These are phyloP conservation scores for Salvia sclarea DNA, from an alignment of 305 asterid genomes.

Conservation along the genomic window DNA sequence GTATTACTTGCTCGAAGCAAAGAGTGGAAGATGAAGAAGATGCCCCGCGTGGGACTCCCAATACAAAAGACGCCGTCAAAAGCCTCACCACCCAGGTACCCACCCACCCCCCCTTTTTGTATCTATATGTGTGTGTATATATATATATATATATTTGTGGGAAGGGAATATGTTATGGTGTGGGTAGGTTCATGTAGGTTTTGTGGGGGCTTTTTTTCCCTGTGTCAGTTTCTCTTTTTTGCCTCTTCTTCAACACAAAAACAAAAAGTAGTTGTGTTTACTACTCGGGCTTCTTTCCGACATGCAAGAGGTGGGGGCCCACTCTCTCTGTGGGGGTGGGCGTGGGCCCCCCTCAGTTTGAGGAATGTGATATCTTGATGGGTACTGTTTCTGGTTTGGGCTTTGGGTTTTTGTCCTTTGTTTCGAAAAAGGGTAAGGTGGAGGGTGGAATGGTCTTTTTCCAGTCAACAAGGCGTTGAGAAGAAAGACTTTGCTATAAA, in stretches of 20 bases:
- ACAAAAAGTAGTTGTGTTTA: constrained; percentile 29
- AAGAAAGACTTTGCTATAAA: neutral
- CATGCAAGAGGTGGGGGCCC: constrained; percentile 38
- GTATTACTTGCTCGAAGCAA: constrained; percentile 93
- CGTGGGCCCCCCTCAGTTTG: constrained; percentile 1
- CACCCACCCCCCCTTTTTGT: constrained; percentile 11
- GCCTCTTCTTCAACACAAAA: constrained; percentile 28
- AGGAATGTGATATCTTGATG: constrained; percentile 14
- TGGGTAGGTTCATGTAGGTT: neutral
- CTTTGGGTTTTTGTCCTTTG: constrained; percentile 17
- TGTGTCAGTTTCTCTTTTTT: constrained; percentile 24
- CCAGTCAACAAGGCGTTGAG: neutral
- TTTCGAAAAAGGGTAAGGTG: constrained; percentile 16
- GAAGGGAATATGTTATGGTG: neutral
- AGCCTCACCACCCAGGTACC: constrained; percentile 90
- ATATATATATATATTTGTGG: neutral
- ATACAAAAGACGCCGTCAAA: constrained; percentile 96
- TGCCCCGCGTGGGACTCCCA: constrained; percentile 88
- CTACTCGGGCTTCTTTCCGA: constrained; percentile 36
- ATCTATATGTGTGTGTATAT: constrained; percentile 8
- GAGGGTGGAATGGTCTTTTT: constrained; percentile 28
- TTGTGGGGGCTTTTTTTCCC: constrained; percentile 11
- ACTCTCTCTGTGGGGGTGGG: neutral
- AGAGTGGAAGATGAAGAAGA: constrained; percentile 76
- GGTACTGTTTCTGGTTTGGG: constrained; percentile 7